Percentiles rank a stretch among this genome's conserved stretches.
Conservation (phyloP, 1,284 basidiomycete genomes). For the Cutaneotrichosporon spelunceum region DNA sequence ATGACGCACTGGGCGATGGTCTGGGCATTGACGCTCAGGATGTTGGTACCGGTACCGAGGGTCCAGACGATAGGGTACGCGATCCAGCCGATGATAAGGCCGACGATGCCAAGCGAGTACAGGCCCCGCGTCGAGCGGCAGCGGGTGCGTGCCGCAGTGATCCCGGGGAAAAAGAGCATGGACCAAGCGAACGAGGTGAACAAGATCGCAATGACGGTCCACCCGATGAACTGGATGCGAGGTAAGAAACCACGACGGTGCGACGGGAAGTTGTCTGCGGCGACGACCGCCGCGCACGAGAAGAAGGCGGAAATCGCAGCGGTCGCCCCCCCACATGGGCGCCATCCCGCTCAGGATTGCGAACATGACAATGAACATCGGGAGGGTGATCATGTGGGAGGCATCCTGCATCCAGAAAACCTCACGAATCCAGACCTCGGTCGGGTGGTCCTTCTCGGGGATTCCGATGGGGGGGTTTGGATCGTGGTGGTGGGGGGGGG, state of each 20-base stretch:
- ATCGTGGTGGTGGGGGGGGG: slow-evolving; percentile 1
- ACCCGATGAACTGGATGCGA: slow-evolving; percentile 19
- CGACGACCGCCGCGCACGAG: slow-evolving; percentile 20
- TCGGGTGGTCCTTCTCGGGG: slow-evolving; percentile 9
- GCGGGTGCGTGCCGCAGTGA: slow-evolving; percentile 34
- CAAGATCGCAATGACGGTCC: slow-evolving; percentile 33
- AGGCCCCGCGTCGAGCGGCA: slow-evolving; percentile 36
- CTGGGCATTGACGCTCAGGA: slow-evolving; percentile 43
- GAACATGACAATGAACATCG: slow-evolving; percentile 39
- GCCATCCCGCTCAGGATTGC: slow-evolving; percentile 39
- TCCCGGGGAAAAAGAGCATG: slow-evolving; percentile 38
- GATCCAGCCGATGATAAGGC: slow-evolving; percentile 38
- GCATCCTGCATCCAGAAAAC: slow-evolving; percentile 34
- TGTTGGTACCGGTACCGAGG: slow-evolving; percentile 40
- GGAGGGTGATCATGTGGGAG: slow-evolving; percentile 35
- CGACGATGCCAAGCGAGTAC: slow-evolving; percentile 36
- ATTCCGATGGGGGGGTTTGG: not conserved
- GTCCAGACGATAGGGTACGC: slow-evolving; percentile 45
- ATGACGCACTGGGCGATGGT: slow-evolving; percentile 47
- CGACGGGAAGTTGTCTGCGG: slow-evolving; percentile 1
- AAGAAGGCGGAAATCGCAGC: slow-evolving; percentile 38
- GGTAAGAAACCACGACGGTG: slow-evolving; percentile 10
- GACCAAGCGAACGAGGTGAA: slow-evolving; percentile 31
- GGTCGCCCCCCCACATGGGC: slow-evolving; percentile 26
- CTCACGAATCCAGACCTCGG: slow-evolving; percentile 33